Evolutionary conservation across 2,329 filamentous ascomycete species (phyloP), one percentile per base, ranked within the genome.

Genomic region (Paracoccidioides brasiliensis): DNA sequence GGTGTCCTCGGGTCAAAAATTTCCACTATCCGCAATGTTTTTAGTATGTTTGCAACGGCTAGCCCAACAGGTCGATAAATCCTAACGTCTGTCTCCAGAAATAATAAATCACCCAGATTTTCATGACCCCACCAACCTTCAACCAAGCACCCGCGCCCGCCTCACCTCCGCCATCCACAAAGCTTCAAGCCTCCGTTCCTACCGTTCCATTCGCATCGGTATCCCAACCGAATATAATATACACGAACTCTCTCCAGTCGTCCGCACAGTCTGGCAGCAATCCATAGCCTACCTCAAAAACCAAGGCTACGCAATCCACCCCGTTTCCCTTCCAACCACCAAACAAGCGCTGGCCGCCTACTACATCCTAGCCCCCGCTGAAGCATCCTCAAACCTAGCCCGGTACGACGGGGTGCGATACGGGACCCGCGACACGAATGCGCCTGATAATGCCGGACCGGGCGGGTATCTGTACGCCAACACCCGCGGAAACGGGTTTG

Each of bases 351-450:
- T 98, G 0, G 88, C 90, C 22, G 87, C 93, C 38, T 98, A 98
- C 74, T 98, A 98, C 70, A 81, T 98, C 56, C 83, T 98, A 55
- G 94, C 93, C 0, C 89, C 93, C 0, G 91, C 93, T 14, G 93
- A 98, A 72, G 93, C 93, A 3, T 89, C 89, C 1, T 97, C 91
- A 14, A 98, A 98, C 64, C 80, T 98, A 2, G 88, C 93, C 56
- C 96, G 95, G 69, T 98, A 96, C 69, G 94, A 98, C 64, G 93
- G 93, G 22, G 82, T 97, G n/a, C 85, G 93, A 9, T 98, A 95
- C 70, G 93, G 93, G 1, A 77, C 76, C 22, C 78, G 82, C 35
- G 73, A 72, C 4, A 65, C 69, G 1, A 69, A 72, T 8, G 65
- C 64, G 8, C 61, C 66, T n/a, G 81, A 81, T 55, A 74, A 78